Evolutionary conservation across 495 filamentous ascomycete species (phyloP).

Genomic region (Tuber aestivum): DNA sequence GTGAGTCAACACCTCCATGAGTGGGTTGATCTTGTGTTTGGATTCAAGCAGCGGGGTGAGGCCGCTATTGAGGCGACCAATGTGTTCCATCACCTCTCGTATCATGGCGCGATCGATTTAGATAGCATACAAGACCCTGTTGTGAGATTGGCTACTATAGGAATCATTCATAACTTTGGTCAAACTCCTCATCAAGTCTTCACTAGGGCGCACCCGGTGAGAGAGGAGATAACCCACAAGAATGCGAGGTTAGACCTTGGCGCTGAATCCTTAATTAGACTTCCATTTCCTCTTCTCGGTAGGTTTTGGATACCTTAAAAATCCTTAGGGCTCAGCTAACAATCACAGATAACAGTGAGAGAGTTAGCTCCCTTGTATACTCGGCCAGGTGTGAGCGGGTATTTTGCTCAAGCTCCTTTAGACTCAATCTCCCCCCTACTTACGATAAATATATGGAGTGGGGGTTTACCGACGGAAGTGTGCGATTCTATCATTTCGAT

Average conservation of each 20-base stretch:
- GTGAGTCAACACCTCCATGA: slow-evolving; percentile 84
- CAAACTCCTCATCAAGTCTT: slow-evolving; percentile 96
- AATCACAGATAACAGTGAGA: slow-evolving; percentile 62
- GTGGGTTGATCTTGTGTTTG: slow-evolving; percentile 96
- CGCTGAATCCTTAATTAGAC: slow-evolving; percentile 67
- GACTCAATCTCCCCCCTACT: slow-evolving; percentile 76
- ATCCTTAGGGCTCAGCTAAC: slow-evolving; percentile 28
- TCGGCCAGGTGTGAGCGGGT: slow-evolving; percentile 72
- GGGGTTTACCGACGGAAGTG: slow-evolving; percentile 88
- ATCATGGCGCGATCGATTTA: slow-evolving; percentile 86
- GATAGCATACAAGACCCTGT: slow-evolving; percentile 84
- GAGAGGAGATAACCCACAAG: slow-evolving; percentile 54
- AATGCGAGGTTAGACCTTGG: slow-evolving; percentile 68
- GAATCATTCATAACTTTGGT: slow-evolving; percentile 97
- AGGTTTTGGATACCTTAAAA: background rate
- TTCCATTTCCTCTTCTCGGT: slow-evolving; percentile 54
- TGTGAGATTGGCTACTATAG: slow-evolving; percentile 77
- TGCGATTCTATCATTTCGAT: slow-evolving; percentile 80
- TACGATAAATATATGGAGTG: slow-evolving; percentile 93
- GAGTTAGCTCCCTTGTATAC: slow-evolving; percentile 72
- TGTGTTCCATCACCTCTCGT: slow-evolving; percentile 92
- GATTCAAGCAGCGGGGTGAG: slow-evolving; percentile 89
- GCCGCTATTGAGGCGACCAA: slow-evolving; percentile 86
- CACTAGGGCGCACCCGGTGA: slow-evolving; percentile 64
- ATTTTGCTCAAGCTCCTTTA: slow-evolving; percentile 72